A percentile compares a stretch with the other conserved stretches of the same genome.
phyloP scores from a whole-genome alignment of 371 early-diverging fungal species.

The Cokeromyces recurvatus region DNA sequence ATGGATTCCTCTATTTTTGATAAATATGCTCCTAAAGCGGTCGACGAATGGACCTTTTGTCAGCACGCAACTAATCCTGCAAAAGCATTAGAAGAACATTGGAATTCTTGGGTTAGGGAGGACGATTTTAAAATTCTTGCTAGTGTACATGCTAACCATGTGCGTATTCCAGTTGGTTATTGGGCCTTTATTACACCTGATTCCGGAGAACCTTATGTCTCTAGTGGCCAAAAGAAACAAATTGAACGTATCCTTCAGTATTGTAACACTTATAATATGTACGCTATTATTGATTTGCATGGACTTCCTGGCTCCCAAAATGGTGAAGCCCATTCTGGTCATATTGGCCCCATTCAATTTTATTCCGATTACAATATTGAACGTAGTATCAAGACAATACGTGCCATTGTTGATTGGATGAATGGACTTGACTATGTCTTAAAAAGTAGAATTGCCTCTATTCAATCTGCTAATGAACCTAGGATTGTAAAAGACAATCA shows the following conservation, averaged over 20 bases:
- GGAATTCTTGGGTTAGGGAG: slow-evolving; percentile 44
- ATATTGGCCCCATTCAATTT: slow-evolving; percentile 15
- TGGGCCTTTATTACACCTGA: slow-evolving; percentile 43
- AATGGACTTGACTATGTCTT: slow-evolving; percentile 12
- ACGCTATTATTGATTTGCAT: slow-evolving; percentile 61
- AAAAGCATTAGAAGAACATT: slow-evolving; percentile 29
- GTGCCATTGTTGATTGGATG: slow-evolving; percentile 29
- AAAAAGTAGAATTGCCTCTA: slow-evolving; percentile 17
- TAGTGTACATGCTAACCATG: slow-evolving; percentile 41
- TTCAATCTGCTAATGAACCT: slow-evolving; percentile 28
- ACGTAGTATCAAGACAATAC: slow-evolving; percentile 20
- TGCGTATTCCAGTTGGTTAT: slow-evolving; percentile 45
- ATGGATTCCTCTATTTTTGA: slow-evolving; percentile 37
- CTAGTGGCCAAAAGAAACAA: slow-evolving; percentile 41
- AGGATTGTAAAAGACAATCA: neutral
- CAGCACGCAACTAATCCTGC: slow-evolving; percentile 24
- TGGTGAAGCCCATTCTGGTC: slow-evolving; percentile 48
- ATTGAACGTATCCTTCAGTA: slow-evolving; percentile 49
- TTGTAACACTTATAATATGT: slow-evolving; percentile 42
- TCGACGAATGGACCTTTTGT: slow-evolving; percentile 49
- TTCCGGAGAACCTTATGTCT: slow-evolving; percentile 42
- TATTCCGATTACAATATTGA: slow-evolving; percentile 21
- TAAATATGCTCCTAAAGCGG: slow-evolving; percentile 20
- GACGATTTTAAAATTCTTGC: slow-evolving; percentile 33
- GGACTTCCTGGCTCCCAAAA: slow-evolving; percentile 62